Evolutionary conservation across 441 rosid genomes (phyloP).

Genomic region (Brassica hybrid): DNA sequence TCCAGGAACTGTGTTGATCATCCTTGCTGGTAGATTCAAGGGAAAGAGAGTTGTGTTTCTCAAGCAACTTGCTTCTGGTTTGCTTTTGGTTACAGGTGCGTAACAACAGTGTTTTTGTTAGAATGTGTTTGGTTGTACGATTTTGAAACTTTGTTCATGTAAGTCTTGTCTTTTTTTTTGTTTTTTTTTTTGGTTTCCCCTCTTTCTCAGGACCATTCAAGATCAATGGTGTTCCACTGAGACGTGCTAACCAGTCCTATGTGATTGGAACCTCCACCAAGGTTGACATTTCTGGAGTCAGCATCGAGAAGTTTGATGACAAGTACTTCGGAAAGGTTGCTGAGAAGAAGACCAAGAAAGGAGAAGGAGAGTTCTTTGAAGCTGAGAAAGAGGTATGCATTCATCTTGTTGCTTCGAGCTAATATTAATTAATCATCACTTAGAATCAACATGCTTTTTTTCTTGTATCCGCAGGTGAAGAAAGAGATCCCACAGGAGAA

Average conservation of each 20-base stretch:
- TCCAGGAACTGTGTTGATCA: constrained; percentile 81
- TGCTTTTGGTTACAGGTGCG: constrained; percentile 85
- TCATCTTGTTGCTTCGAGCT: too few species aligned
- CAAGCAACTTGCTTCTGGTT: constrained; percentile 86
- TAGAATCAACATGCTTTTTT: too few species aligned
- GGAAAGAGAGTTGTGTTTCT: constrained; percentile 94
- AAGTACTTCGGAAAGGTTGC: constrained; percentile 76
- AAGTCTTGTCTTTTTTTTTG: not conserved
- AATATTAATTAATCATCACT: too few species aligned
- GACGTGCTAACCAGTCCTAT: constrained; percentile 82
- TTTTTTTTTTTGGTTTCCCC: not conserved
- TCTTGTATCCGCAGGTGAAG: constrained; percentile 42
- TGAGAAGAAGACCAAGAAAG: constrained; percentile 80
- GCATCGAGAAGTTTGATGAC: constrained; percentile 75
- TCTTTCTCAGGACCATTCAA: constrained; percentile 71
- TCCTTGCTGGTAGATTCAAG: constrained; percentile 87
- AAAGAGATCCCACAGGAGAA: constrained; percentile 46
- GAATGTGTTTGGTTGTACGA: not conserved
- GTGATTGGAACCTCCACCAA: constrained; percentile 86
- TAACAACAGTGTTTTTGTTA: not conserved
- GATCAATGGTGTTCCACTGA: constrained; percentile 85
- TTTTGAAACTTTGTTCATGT: not conserved
- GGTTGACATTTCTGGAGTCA: constrained; percentile 71
- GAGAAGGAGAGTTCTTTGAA: constrained; percentile 86
- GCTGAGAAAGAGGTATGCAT: constrained; percentile 66